phyloP scores from a whole-genome alignment of 2,329 filamentous ascomycete species.

The Xylaria polymorpha region DNA sequence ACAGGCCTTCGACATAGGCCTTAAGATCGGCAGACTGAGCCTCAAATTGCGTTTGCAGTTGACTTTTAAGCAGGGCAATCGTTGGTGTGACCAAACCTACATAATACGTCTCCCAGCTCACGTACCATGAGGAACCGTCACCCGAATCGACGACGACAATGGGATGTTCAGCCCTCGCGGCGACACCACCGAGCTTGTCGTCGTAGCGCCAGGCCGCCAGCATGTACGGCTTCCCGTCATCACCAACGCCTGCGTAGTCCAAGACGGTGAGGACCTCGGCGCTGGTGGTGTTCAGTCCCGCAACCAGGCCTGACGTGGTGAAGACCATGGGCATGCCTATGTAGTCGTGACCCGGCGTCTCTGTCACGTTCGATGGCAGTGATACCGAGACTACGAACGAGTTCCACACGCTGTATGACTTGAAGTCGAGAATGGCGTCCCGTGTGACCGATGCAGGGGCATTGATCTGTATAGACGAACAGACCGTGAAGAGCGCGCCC shows the following conservation, averaged over 20 bases:
- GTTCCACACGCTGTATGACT: constrained; percentile 45
- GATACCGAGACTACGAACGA: constrained; percentile 44
- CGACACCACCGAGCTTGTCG: constrained; percentile 35
- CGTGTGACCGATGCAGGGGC: constrained; percentile 37
- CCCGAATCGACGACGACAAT: constrained; percentile 43
- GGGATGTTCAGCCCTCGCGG: constrained; percentile 43
- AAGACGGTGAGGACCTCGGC: constrained; percentile 44
- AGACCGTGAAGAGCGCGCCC: constrained; percentile 44
- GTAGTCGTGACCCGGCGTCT: constrained; percentile 43
- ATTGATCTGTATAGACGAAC: constrained; percentile 42
- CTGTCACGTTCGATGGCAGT: constrained; percentile 40
- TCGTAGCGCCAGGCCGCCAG: constrained; percentile 47
- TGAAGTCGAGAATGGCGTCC: constrained; percentile 44
- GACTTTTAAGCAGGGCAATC: constrained; percentile 35
- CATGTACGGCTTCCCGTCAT: constrained; percentile 32
- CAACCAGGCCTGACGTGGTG: constrained; percentile 42
- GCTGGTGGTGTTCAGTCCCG: constrained; percentile 45
- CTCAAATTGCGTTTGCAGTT: constrained; percentile 39
- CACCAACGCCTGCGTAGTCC: constrained; percentile 11
- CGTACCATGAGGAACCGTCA: constrained; percentile 41
- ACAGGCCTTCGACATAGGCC: constrained; percentile 39
- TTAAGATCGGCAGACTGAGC: constrained; percentile 41
- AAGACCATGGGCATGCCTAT: constrained; percentile 46
- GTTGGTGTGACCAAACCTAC: constrained; percentile 35
- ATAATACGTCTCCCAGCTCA: constrained; percentile 49